A percentile compares a stretch with the other conserved stretches of the same genome.
These are phyloP conservation scores for Pseudogymnoascus sp. DNA, from an alignment of 2,329 filamentous ascomycete genomes.

Conservation along the genomic window DNA sequence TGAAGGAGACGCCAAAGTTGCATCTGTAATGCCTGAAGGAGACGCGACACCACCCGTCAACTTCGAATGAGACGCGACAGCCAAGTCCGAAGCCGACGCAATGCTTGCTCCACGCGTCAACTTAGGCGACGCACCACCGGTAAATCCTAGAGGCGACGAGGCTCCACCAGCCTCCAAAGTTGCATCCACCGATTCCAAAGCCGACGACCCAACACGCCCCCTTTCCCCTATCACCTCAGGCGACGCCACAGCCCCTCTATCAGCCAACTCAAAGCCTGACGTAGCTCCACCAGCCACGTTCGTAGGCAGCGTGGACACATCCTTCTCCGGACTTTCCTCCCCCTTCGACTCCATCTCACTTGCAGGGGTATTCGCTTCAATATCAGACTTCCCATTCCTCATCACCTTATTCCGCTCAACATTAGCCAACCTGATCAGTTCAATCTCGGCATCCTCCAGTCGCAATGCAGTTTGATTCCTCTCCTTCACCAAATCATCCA, in stretches of 20 bases:
- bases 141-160: background rate
- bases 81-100: background rate
- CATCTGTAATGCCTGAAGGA: background rate
- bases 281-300: background rate
- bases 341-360: background rate
- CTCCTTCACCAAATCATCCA: slow-evolving; percentile 53
- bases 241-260: background rate
- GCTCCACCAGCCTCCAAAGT: background rate
- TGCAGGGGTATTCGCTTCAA: slow-evolving; percentile 13
- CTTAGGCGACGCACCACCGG: background rate
- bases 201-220: background rate
- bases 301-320: background rate
- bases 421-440: slow-evolving; percentile 52
- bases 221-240: too few relatives aligned
- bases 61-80: background rate
- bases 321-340: background rate
- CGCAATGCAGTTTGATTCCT: slow-evolving; percentile 53
- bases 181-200: background rate
- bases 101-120: background rate
- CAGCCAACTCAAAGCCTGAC: background rate
- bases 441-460: slow-evolving; percentile 58
- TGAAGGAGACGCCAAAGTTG: too few relatives aligned
- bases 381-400: slow-evolving; percentile 41
- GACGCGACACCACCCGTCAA: background rate
- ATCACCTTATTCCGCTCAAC: slow-evolving; percentile 45